Evolutionary conservation across 345 rosid genomes (phyloP), one percentile per base, ranked within the genome.

Genomic region (Moricandia moricandioides): DNA sequence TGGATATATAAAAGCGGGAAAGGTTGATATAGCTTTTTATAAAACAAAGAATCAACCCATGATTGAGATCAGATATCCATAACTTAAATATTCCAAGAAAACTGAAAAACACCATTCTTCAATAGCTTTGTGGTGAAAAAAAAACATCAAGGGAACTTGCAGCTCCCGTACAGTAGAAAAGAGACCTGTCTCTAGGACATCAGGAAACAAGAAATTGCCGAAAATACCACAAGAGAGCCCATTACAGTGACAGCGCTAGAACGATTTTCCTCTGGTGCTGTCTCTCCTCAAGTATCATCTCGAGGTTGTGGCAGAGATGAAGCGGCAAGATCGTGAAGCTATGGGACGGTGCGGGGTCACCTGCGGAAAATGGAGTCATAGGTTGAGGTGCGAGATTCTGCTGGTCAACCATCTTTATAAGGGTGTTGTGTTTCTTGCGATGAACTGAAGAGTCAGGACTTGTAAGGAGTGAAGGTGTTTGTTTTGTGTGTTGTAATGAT

Each of bases 221-320:
- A 56, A 69, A 62, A 49, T n/a, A 49, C 43, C 13, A 30, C 54
- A 18, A 60, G 45, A 62, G 68, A 61, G 21, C 47, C 64, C 47
- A 52, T 16, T 1, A 43, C 14, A 62, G 29, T 58, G 33, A 8
- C 7, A 49, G 39, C 29, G 29, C 13, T 67, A 2, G 40, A 33
- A 43, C 54, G 37, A 9, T 18, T 58, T 31, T 63, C 65, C 47
- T 43, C 76, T 5, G 64, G 64, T 30, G 14, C 4, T 11, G 34
- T 70, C 61, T 77, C 76, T 33, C 76, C 67, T 77, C 80, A 18
- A 70, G 26, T 30, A 77, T 77, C 71, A 71, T 77, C 49, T 77
- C 80, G 12, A 77, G 80, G 40, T 70, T 55, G 58, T 56, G 60
- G 55, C 52, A 34, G 71, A 45, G 71, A 70, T 70, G 80, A 69